Base-by-base conservation (phyloP, 225 moss, liverwort and hornwort genomes). In the Polytrichum formosum region DNA sequence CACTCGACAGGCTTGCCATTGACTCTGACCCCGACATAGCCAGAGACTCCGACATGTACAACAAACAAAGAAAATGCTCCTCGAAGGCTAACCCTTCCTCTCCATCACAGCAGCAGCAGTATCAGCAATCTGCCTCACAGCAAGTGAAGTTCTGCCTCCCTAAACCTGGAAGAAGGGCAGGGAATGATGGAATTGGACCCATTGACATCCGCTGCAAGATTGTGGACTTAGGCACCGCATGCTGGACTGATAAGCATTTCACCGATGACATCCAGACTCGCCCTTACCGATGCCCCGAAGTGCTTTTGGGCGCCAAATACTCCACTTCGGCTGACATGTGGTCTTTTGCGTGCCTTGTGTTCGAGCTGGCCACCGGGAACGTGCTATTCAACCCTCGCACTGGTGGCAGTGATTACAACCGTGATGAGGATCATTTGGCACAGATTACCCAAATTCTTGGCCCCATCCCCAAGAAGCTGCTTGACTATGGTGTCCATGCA, bases 321-420 rank as follows among this genome's bases (percentile, higher is more conserved):
- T 82, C 83, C 10, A 84, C 92, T 7, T 86, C 87, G 1, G 87
- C 81, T 4, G 87, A 92, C 65, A 92, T 95, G 78, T 92, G 90
- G 92, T 95, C 94, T 2, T 92, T 92, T 72, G 90, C 87, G 54
- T 95, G 94, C 73, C 82, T 96, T 70, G 60, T 96, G 6, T 96
- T 96, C 76, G 96, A 96, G 62, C 86, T 96, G 53, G 91, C 91
- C 6, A 93, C 84, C 8, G 93, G 90, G 20, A 86, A 83, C 10
- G 77, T 84, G 9, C 64, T 96, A 54, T 93, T 96, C 70, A 90
- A 96, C 74, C 93, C 91, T 53, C 84, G 76, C 37, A 90, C 74
- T 0, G 84, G 93, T 26, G 79, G 81, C 6, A 77, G 55, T 22
- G 70, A 76, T 17, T 87, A 69, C 53, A 78, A 81, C 0, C 35